Percentiles rank a stretch among this genome's conserved stretches.
These are phyloP conservation scores for Gryganskiella cystojenkinii DNA, from an alignment of 192 early-diverging fungal species.

Conservation along the genomic window DNA sequence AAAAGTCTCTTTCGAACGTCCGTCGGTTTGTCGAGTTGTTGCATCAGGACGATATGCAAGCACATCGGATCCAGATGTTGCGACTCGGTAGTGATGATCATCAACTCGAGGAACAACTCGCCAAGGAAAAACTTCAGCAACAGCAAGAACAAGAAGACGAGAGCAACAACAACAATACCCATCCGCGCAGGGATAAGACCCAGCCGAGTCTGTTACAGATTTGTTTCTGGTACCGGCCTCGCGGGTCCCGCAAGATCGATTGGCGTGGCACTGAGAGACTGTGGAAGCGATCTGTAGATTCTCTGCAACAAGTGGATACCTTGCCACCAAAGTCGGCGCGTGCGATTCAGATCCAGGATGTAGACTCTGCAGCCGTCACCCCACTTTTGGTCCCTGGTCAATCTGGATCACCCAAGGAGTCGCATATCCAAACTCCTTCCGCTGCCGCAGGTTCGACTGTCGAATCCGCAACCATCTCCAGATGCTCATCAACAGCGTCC, in stretches of 20 bases:
- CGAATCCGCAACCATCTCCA: not conserved
- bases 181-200: conserved; percentile 36
- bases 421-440: not conserved
- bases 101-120: not conserved
- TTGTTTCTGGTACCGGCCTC: conserved; percentile 84
- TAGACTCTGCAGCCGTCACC: no score
- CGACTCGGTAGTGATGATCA: conserved; percentile 18
- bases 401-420: no score
- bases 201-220: conserved; percentile 61
- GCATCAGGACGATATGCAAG: conserved; percentile 24
- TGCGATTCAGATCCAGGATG: no score
- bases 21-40: conserved; percentile 54
- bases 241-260: conserved; percentile 21
- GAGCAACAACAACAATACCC: conserved; percentile 11
- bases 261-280: conserved; percentile 20
- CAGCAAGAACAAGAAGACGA: conserved; percentile 22
- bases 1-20: conserved; percentile 66
- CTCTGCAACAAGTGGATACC: no score
- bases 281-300: conserved; percentile 18
- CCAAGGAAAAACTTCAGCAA: not conserved
- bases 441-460: no score
- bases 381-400: no score
- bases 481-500: no score
- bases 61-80: conserved; percentile 59
- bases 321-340: no score